Percentiles rank a stretch among this genome's conserved stretches.
Evolutionary conservation across 2,329 filamentous ascomycete genomes (phyloP).

Genomic region (Verticillium klebahnii): DNA sequence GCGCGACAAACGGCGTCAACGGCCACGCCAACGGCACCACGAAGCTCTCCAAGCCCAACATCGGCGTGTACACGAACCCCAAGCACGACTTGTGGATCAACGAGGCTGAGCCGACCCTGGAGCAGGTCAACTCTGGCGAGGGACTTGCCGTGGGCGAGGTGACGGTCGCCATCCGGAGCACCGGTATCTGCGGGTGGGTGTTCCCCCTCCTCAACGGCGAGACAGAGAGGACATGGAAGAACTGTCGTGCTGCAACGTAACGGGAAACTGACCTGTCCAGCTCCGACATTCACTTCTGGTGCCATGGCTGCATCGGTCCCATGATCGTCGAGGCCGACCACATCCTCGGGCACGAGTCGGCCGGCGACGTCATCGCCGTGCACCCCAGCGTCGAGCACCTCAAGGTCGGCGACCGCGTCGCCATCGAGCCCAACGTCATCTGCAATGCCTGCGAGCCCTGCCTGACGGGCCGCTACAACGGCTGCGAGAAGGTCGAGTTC

Average conservation of each 20-base stretch:
- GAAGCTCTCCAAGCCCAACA: constrained; percentile 71
- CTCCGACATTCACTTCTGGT: constrained; percentile 97
- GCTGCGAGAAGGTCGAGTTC: constrained; percentile 81
- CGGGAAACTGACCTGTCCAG: constrained; percentile 36
- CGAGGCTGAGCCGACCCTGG: constrained; percentile 69
- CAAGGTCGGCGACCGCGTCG: constrained; percentile 83
- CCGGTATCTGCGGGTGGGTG: constrained; percentile 88
- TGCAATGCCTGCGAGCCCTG: constrained; percentile 89
- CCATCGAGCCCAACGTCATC: constrained; percentile 90
- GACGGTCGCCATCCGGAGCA: constrained; percentile 84
- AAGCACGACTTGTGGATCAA: constrained; percentile 87
- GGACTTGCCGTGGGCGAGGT: constrained; percentile 77
- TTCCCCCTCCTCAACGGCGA: not conserved
- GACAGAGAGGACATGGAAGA: not conserved
- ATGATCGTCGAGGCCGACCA: constrained; percentile 90
- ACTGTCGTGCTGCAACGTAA: not conserved
- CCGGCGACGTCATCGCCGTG: constrained; percentile 76
- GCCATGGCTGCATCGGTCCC: constrained; percentile 88
- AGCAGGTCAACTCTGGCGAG: constrained; percentile 65
- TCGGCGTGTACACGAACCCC: constrained; percentile 94
- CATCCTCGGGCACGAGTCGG: constrained; percentile 91
- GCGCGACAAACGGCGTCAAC: constrained; percentile 12
- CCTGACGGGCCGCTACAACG: constrained; percentile 90
- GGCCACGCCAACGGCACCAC: constrained; percentile 4
- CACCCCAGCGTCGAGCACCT: constrained; percentile 75